Base-by-base conservation (phyloP, 192 early-diverging fungal species). In the Mortierella antarctica region DNA sequence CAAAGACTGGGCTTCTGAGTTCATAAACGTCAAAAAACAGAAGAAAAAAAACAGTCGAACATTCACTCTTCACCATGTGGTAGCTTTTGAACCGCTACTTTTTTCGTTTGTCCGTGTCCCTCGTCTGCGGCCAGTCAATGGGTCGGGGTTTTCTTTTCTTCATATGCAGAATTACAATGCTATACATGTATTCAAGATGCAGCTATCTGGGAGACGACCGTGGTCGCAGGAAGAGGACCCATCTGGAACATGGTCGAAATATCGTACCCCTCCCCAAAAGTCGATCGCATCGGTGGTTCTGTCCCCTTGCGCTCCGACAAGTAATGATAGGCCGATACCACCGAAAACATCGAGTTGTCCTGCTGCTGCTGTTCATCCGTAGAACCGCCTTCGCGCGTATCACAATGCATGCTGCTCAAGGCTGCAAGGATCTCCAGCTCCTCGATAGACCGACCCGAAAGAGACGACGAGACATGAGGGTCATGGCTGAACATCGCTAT, bases 221-320 rank as follows among this genome's bases (percentile, higher is more conserved):
- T 53, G 41, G 14, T 11, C 31, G 45, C 8, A 8, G 55, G 7
- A 1, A 58, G 44, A 57, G 65, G 67, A 10, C 57, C 72, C 3
- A 74, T 13, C 45, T 67, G 40, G 72, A 74, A 74, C 72, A 74
- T 74, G 23, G 72, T 74, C 39, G 72, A 74, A 14, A 74, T 74
- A 67, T 78, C 74, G 23, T 78, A 78, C 6, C 67, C 74, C 12
- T 70, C 54, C 4, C 74, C 74, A 31, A 73, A 50, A 6, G 45
- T 46, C 18, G 10, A 63, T 56, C 13, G 52, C 39, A 21, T 52
- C 52, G 69, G 20, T 48, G 67, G 20, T 39, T 44, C 14, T 18
- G 11, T 48, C 20, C 17, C 14, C 63, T 39, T 65, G 45, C 18
- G 11, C 50, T 7, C 31, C 44, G 11, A 7, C 57, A 17, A 52